Conservation (phyloP, 176 grass and related monocot genomes). For the Pontederia crassipes region DNA sequence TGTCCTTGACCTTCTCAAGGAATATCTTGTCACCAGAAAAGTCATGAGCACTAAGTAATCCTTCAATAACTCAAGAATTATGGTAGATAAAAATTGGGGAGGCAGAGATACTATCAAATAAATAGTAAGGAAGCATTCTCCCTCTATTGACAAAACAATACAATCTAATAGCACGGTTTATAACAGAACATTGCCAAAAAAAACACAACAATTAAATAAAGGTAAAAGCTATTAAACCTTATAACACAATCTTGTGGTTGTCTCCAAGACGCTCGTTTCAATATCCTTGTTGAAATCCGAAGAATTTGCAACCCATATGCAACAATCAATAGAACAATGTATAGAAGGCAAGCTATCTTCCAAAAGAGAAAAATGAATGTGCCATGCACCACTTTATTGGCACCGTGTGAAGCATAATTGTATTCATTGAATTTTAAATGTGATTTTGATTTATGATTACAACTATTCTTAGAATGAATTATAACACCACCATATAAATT, state of each 20-base stretch:
- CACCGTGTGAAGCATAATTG: too few species aligned
- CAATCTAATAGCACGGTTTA: not conserved
- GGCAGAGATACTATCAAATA: not conserved
- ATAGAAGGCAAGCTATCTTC: not conserved
- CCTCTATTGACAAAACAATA: not conserved
- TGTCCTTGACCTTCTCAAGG: slow-evolving; percentile 93
- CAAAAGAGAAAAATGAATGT: too few species aligned
- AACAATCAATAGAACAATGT: slow-evolving; percentile 17
- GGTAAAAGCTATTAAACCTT: slow-evolving; percentile 68
- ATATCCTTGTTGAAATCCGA: slow-evolving; percentile 97
- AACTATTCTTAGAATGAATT: too few species aligned
- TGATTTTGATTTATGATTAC: too few species aligned
- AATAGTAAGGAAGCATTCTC: not conserved
- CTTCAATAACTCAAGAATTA: slow-evolving; percentile 76
- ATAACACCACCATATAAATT: too few species aligned
- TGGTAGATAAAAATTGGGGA: not conserved
- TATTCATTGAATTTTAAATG: too few species aligned
- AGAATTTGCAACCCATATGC: slow-evolving; percentile 85
- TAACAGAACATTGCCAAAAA: not conserved
- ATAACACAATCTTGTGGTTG: slow-evolving; percentile 99
- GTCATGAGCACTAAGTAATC: slow-evolving; percentile 87
- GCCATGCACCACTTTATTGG: too few species aligned
- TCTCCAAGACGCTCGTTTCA: slow-evolving; percentile 94
- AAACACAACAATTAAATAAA: not conserved
- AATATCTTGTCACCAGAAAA: slow-evolving; percentile 85